Evolutionary conservation across 805 yeast genomes (phyloP).

Genomic region (Metschnikowia continentalis): DNA sequence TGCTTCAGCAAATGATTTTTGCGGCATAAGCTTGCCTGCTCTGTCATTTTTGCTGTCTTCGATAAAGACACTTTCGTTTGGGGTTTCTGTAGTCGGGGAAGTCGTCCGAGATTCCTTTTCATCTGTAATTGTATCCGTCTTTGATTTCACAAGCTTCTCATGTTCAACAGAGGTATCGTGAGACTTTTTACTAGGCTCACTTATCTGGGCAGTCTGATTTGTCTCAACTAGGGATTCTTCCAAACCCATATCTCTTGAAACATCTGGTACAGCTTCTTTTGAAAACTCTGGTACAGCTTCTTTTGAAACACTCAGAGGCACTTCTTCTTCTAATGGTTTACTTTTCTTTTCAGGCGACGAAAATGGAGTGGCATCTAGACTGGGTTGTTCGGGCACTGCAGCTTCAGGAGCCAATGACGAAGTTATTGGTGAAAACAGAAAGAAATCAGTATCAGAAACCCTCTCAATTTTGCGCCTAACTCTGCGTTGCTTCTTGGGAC

Average conservation of each 20-base stretch:
- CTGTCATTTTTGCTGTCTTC: not conserved
- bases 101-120: not conserved
- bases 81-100: not conserved
- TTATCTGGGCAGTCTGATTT: not conserved
- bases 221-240: not conserved
- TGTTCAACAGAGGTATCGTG: not conserved
- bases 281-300: not conserved
- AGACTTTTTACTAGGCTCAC: not conserved
- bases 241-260: not conserved
- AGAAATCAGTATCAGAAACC: slow-evolving; percentile 32
- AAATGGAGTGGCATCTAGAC: not conserved
- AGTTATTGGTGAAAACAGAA: slow-evolving; percentile 22
- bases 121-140: not conserved
- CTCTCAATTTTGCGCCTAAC: slow-evolving; percentile 32
- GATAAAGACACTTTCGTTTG: not conserved
- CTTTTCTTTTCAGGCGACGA: not conserved
- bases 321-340: not conserved
- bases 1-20: slow-evolving; percentile 1
- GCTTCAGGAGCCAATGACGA: slow-evolving; percentile 1
- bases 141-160: not conserved
- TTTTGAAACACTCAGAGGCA: not conserved
- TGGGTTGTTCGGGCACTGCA: not conserved
- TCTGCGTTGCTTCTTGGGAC: slow-evolving; percentile 14
- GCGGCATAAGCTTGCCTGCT: not conserved
- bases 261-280: too few relatives aligned